Base-by-base conservation (phyloP, 2,329 filamentous ascomycete species). In the Alternaria gaisen region DNA sequence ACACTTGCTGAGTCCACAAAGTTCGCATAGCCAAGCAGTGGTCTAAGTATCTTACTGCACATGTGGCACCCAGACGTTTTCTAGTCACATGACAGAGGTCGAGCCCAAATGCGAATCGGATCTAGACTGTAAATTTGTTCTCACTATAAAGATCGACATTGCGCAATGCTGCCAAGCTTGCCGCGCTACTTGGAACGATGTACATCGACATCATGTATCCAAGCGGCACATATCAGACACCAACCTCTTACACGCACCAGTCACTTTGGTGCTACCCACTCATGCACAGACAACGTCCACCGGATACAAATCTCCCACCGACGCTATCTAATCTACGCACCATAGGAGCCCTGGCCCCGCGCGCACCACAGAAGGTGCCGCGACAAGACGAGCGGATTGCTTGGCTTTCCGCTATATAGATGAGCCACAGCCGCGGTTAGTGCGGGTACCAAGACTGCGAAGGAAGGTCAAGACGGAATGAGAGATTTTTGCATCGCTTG, bases 331-430 rank as follows among this genome's bases (percentile, higher is more conserved):
- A 38, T 24, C 34, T 22, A 50, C 30, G 32, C 36, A 50, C 46
- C 32, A 38, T 36, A 9, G n/a, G 22, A 18, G 20, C 46, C 46
- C 20, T 50, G 30, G 46, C 46, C 46, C 18, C 30, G 20, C 30
- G 20, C 8, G 20, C 46, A 59, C 55, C 55, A 34, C 61, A 54
- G 59, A 62, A 48, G 46, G 18, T 48, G 46, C 46, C 32, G 30
- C 30, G 32, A 50, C 32, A 26, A 64, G 55, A 51, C 46, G 38
- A 64, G 63, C 63, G 61, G 60, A 62, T 58, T 36, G 46, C 66
- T 67, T 67, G 66, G 65, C 60, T 63, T 47, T 63, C 66, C 50
- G 36, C 61, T 57, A 43, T 47, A 40, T 56, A 53, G 53, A 51
- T 48, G 47, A 60, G 42, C 53, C 53, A 57, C 57, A 54, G 7